Evolutionary conservation across 2,329 filamentous ascomycete species (phyloP), one percentile per base, ranked within the genome.

Genomic region (Gnomoniopsis sp.): DNA sequence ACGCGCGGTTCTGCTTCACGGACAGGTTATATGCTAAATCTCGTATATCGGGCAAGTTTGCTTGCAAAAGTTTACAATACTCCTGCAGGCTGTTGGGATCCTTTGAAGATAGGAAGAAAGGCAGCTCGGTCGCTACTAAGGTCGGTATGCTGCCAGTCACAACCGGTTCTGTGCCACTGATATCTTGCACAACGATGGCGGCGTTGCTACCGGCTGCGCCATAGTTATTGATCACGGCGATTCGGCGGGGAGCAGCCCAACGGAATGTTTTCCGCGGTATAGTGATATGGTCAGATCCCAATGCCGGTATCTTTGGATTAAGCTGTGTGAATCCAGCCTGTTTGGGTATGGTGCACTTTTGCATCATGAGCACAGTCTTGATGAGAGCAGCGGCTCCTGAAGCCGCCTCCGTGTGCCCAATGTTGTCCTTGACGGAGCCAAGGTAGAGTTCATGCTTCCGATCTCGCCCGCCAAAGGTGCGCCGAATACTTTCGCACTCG

Each of bases 131-230:
- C 8, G 21, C 8, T 17, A 10, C 2, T 22, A 41, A 21, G 11
- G 21, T 17, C 11, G 26, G 33, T 36, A 11, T 47, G 44, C n/a
- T n/a, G n/a, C 44, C 10, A 47, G 44, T 10, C 10, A 10, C 8
- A 23, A 11, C 44, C 33, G 33, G 14, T 36, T 34, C 36, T 23
- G 30, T 17, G 17, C 3, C 44, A 17, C 19, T 7, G 34, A 36
- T 19, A 33, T 30, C 34, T 2, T 36, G 54, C 23, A 61, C 22
- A 8, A 69, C 34, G 12, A 72, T 22, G 17, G 70, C 65, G 3
- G 69, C 65, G 47, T 75, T 75, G 38, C 65, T 69, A 0, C 73
- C 73, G 6, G 71, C 65, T 2, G 73, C 73, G 8, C 73, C 73
- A 41, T 73, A 75, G 47, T 67, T 74, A 58, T 72, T 75, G 26